A percentile compares a stretch with the other conserved stretches of the same genome.
Evolutionary conservation across 176 grass and related monocot genomes (phyloP).

Genomic region (Rhynchospora tenuis): DNA sequence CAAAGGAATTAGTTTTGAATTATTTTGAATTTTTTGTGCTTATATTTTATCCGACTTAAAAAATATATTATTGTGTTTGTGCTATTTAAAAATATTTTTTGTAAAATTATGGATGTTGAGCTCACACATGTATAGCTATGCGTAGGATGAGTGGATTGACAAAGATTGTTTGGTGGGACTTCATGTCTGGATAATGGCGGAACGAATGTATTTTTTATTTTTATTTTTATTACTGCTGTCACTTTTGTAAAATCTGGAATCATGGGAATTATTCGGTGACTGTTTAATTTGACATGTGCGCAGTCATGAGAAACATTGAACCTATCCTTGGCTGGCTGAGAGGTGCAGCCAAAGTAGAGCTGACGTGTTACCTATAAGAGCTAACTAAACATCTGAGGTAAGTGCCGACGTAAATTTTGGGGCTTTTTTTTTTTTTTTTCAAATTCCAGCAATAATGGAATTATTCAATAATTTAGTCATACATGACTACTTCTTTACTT

Average conservation of each 20-base stretch:
- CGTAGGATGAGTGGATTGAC: neutral
- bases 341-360: neutral
- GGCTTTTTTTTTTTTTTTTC: neutral
- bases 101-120: neutral
- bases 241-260: neutral
- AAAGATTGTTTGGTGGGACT: neutral
- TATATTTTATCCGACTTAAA: too few species aligned
- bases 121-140: neutral
- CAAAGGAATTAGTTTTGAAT: too few species aligned
- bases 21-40: too few species aligned
- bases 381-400: neutral
- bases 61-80: too few species aligned
- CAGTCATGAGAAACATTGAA: slow-evolving; percentile 22
- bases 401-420: slow-evolving; percentile 8
- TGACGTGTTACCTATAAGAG: neutral
- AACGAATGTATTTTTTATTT: neutral
- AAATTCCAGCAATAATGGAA: neutral
- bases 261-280: neutral
- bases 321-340: neutral
- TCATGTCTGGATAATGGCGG: neutral
- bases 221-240: neutral
- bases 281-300: slow-evolving; percentile 15
- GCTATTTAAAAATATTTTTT: too few species aligned
- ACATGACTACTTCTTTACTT: neutral
- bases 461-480: neutral